These are phyloP conservation scores for Teunomyces cretensis DNA, from an alignment of 805 yeast species.

Conservation along the genomic window DNA sequence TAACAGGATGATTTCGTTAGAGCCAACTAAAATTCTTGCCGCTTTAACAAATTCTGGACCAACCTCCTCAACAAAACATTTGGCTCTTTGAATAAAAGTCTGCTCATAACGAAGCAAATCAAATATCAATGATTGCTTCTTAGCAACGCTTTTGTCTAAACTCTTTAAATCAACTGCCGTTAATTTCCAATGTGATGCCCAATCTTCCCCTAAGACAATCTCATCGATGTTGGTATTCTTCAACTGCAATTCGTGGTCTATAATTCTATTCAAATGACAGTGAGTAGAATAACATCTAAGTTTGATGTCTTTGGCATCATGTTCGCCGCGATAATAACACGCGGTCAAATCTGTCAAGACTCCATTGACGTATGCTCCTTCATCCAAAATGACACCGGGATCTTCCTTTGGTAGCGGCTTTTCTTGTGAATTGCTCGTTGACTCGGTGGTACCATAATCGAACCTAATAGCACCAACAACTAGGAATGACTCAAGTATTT, in stretches of 20 bases:
- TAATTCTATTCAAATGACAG: slow-evolving; percentile 30
- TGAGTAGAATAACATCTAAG: slow-evolving; percentile 33
- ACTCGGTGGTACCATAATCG: slow-evolving; percentile 8
- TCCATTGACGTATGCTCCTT: slow-evolving; percentile 30
- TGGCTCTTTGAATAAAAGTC: slow-evolving; percentile 64
- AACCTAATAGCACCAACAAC: slow-evolving; percentile 41
- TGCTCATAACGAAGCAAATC: slow-evolving; percentile 74
- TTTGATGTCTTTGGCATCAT: slow-evolving; percentile 14
- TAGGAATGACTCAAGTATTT: slow-evolving; percentile 40
- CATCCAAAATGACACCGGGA: slow-evolving; percentile 14
- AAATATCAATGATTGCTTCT: slow-evolving; percentile 71
- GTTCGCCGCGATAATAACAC: slow-evolving; percentile 42
- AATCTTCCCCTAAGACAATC: slow-evolving; percentile 43
- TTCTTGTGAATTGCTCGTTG: background rate
- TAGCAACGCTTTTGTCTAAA: slow-evolving; percentile 52
- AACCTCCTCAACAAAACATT: slow-evolving; percentile 53
- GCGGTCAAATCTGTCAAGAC: slow-evolving; percentile 44
- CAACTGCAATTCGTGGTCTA: slow-evolving; percentile 25
- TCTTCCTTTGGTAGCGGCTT: slow-evolving; percentile 5
- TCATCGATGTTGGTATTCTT: slow-evolving; percentile 19
- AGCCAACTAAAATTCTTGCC: slow-evolving; percentile 21
- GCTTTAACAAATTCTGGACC: slow-evolving; percentile 41
- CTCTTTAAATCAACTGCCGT: slow-evolving; percentile 52
- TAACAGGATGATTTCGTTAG: slow-evolving; percentile 18
- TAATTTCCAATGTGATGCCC: slow-evolving; percentile 69